A percentile compares a stretch with the other conserved stretches of the same genome.
Conservation (phyloP, 129 eudicot genomes). For the Flaveria linearis region DNA sequence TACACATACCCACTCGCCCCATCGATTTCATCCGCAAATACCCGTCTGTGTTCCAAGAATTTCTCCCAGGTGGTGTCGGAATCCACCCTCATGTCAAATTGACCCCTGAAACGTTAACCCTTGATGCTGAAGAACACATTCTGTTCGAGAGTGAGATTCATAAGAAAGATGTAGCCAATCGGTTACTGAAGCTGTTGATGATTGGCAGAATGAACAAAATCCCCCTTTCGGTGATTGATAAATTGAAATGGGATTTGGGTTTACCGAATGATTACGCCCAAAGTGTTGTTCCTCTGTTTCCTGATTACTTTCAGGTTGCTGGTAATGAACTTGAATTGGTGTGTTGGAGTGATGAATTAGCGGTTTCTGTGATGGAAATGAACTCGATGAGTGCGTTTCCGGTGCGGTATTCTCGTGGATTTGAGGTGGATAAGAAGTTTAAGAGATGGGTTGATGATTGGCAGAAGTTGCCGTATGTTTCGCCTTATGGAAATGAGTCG, state of each 20-base stretch:
- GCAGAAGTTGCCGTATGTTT: slow-evolving; percentile 87
- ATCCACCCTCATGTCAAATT: slow-evolving; percentile 71
- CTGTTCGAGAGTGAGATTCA: slow-evolving; percentile 43
- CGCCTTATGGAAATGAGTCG: slow-evolving; percentile 66
- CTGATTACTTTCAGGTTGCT: slow-evolving; percentile 68
- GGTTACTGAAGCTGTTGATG: slow-evolving; percentile 78
- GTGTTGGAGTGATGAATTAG: slow-evolving; percentile 77
- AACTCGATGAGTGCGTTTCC: slow-evolving; percentile 44
- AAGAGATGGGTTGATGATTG: slow-evolving; percentile 86
- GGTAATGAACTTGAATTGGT: slow-evolving; percentile 62
- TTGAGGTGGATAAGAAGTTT: slow-evolving; percentile 79
- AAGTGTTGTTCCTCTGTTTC: slow-evolving; percentile 63
- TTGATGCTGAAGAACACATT: slow-evolving; percentile 57
- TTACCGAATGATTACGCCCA: slow-evolving; percentile 62
- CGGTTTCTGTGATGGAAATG: slow-evolving; percentile 58
- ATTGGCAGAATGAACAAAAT: slow-evolving; percentile 52
- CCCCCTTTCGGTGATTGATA: slow-evolving; percentile 57
- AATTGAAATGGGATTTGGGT: slow-evolving; percentile 80
- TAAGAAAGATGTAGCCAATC: slow-evolving; percentile 53
- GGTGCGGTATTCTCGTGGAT: slow-evolving; percentile 61
- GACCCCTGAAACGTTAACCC: slow-evolving; percentile 45
- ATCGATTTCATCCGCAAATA: slow-evolving; percentile 79
- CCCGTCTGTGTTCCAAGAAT: slow-evolving; percentile 75
- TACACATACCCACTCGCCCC: slow-evolving; percentile 69
- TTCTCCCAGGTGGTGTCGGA: slow-evolving; percentile 51